phyloP scores from a whole-genome alignment of 805 yeast species.

The Candida awuae region DNA sequence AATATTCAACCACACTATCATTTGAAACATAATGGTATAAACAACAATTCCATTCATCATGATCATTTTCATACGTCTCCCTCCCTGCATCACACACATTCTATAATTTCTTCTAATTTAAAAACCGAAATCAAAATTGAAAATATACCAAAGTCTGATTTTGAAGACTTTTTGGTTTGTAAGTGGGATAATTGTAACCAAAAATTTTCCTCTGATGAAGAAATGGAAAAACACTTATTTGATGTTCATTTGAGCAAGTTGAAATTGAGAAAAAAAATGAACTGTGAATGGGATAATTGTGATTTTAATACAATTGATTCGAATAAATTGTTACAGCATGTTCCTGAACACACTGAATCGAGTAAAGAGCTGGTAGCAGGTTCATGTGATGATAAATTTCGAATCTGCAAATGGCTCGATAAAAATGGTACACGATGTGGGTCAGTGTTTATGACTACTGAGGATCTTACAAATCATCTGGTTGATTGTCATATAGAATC shows the following conservation, averaged over 20 bases:
- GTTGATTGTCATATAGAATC: slow-evolving; percentile 61
- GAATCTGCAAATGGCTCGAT: slow-evolving; percentile 34
- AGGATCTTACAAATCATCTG: slow-evolving; percentile 66
- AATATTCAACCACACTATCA: slow-evolving; percentile 5
- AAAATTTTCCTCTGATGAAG: slow-evolving; percentile 25
- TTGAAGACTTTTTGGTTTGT: slow-evolving; percentile 33
- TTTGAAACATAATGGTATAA: slow-evolving; percentile 24
- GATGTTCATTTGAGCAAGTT: slow-evolving; percentile 36
- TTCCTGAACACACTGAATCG: slow-evolving; percentile 34
- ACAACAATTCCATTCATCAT: slow-evolving; percentile 33
- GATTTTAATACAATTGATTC: slow-evolving; percentile 46
- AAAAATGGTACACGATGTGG: slow-evolving; percentile 36
- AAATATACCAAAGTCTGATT: slow-evolving; percentile 11
- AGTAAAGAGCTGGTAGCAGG: no score
- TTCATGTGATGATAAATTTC: slow-evolving; percentile 7
- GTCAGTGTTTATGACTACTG: slow-evolving; percentile 40
- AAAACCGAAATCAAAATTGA: not conserved
- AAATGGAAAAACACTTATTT: slow-evolving; percentile 45
- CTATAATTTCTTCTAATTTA: not conserved
- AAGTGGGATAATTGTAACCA: slow-evolving; percentile 63
- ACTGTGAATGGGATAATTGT: slow-evolving; percentile 78
- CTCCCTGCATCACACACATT: not conserved
- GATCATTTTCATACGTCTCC: slow-evolving; percentile 19
- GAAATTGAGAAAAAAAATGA: slow-evolving; percentile 16
- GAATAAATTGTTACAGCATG: slow-evolving; percentile 50